Percentiles rank a stretch among this genome's conserved stretches.
phyloP scores from a whole-genome alignment of 106 monocot genomes.

The Platanthera guangdongensis region DNA sequence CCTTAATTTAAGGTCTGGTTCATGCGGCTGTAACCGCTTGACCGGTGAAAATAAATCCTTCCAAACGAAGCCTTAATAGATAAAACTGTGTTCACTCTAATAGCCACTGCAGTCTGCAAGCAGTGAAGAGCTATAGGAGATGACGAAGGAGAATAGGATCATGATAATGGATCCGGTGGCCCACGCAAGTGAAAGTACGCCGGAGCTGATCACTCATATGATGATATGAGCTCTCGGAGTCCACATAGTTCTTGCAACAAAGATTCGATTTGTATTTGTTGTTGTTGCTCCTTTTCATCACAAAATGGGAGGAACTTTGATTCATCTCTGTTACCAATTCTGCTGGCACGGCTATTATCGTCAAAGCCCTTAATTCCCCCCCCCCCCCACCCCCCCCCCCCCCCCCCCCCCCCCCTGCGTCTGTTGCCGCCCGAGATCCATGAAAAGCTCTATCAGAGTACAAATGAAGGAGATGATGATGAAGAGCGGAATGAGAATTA shows the following conservation, averaged over 20 bases:
- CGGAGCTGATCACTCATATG: constrained; percentile 55
- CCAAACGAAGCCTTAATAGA: too few relatives aligned
- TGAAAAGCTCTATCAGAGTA: constrained; percentile 2
- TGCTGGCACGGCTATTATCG: constrained; percentile 50
- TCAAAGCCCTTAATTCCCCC: constrained; percentile 29
- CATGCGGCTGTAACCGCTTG: too few relatives aligned
- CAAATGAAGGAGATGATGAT: background rate
- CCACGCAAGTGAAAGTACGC: constrained; percentile 61
- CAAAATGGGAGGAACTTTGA: background rate
- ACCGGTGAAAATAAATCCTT: too few relatives aligned
- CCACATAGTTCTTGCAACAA: constrained; percentile 52
- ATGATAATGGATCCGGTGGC: constrained; percentile 60
- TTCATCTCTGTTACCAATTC: constrained; percentile 32
- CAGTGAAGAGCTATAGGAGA: constrained; percentile 56
- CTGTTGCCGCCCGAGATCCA: background rate
- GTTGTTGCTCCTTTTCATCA: background rate
- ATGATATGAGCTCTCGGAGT: constrained; percentile 73
- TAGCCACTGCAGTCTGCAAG: constrained; percentile 34
- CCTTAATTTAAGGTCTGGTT: too few relatives aligned
- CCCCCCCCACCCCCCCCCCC: background rate
- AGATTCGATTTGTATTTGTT: background rate
- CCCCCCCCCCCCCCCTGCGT: background rate
- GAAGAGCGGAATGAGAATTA: background rate
- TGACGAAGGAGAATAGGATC: constrained; percentile 61
- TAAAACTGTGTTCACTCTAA: too few relatives aligned